Evolutionary conservation across 371 early-diverging fungal genomes (phyloP), one percentile per base, ranked within the genome.

Genomic region (Zychaea mexicana): DNA sequence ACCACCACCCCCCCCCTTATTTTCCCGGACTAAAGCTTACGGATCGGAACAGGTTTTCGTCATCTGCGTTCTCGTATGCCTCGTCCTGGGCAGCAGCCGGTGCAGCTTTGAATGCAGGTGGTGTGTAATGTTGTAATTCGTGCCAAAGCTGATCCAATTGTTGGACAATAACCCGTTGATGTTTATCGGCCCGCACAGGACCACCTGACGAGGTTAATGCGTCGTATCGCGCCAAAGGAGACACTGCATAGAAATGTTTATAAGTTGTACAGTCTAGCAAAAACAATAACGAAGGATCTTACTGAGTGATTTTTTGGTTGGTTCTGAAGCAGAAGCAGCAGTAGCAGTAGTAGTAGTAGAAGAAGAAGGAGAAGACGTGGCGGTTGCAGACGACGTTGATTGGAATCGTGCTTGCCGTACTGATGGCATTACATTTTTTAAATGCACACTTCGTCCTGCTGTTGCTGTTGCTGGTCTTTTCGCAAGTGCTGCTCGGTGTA

Each of bases 81-180:
- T 42, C 13, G 3, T 58, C 17, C 4, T 56, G 31, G 2, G 45
- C 28, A 21, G 30, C 42, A 26, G 45, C 24, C 6, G 26, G 26
- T 30, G 45, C 7, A 17, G n/a, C 49, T 22, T 49, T 49, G 24
- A 31, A 3, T 33, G 27, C 31, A 27, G 59, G 59, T 30, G 59
- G 56, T 38, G 30, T 58, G 32, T 72, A 72, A n/a, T 61, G 57
- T 52, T 68, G 47, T 12, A 72, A 52, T 8, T 68, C 68, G 21
- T 63, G 54, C 72, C 72, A 72, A 9, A 72, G 57, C 21, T 59
- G 32, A 31, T 72, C 69, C 15, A 72, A 31, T 24, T 66, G 56
- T 26, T 68, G 54, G 26, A 72, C 60, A 31, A 72, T 69, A n/a
- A 28, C 45, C 30, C 72, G 63, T 57, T 72, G 72, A 46, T 72